Conservation (phyloP, 1,139 yeast species). For the Yamadazyma sp. region DNA sequence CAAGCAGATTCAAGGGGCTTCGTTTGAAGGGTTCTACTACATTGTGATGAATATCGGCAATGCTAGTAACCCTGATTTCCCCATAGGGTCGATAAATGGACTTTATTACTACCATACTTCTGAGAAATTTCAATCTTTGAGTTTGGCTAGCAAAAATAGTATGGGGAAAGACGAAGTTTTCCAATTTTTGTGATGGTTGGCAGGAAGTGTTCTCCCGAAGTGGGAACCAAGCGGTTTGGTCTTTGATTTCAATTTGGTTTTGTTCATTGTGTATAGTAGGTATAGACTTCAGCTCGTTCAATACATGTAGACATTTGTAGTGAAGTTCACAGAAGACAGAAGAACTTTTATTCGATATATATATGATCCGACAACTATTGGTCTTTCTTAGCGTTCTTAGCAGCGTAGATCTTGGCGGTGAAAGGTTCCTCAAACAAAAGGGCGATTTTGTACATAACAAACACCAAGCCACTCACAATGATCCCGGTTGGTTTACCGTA, state of each 20-base stretch:
- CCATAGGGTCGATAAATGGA: constrained; percentile 67
- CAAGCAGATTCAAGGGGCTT: constrained; percentile 73
- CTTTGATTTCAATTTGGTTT: not conserved
- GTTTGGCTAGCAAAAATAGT: constrained; percentile 25
- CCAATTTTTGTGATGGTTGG: constrained; percentile 11
- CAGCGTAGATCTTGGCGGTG: constrained; percentile 66
- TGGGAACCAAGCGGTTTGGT: no score
- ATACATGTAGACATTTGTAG: not conserved
- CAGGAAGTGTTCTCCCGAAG: no score
- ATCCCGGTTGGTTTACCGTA: constrained; percentile 90
- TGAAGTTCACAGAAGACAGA: not conserved
- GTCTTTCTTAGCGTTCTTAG: constrained; percentile 10
- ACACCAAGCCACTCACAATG: constrained; percentile 68
- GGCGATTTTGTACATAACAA: constrained; percentile 80
- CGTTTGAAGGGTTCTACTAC: constrained; percentile 91
- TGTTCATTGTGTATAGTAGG: not conserved
- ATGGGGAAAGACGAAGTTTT: constrained; percentile 18
- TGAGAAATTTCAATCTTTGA: constrained; percentile 66
- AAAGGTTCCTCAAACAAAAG: constrained; percentile 92
- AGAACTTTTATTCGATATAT: not conserved
- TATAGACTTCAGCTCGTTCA: not conserved
- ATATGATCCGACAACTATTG: not conserved
- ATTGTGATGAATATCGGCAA: constrained; percentile 75
- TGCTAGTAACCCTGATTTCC: constrained; percentile 13
- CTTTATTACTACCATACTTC: constrained; percentile 77